Conservation (phyloP, 495 filamentous ascomycete genomes). For the Xylaria venustula region DNA sequence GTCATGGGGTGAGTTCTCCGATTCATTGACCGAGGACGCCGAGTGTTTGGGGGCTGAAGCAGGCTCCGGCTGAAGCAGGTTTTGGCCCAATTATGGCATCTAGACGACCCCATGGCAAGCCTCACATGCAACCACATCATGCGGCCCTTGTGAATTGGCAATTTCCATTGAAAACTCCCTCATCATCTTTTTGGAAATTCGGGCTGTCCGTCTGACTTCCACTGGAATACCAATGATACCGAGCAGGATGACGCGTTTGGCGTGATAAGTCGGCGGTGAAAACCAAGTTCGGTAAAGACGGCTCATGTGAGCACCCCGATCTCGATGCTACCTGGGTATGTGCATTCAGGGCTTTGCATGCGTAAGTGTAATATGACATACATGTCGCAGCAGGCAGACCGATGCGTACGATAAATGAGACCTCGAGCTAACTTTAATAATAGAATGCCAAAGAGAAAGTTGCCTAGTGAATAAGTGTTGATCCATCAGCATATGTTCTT, state of each 20-base stretch:
- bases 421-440: too few species aligned
- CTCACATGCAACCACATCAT: background rate
- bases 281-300: too few species aligned
- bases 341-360: too few species aligned
- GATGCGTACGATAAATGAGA: too few species aligned
- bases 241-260: background rate
- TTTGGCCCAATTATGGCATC: background rate
- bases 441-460: too few species aligned
- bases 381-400: too few species aligned
- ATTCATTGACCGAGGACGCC: background rate
- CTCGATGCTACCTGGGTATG: too few species aligned
- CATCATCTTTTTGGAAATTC: background rate
- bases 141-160: background rate
- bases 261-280: background rate
- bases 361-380: too few species aligned
- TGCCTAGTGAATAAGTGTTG: too few species aligned
- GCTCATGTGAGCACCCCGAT: too few species aligned
- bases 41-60: background rate
- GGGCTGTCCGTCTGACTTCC: background rate
- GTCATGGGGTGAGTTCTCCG: background rate
- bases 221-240: background rate
- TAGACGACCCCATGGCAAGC: background rate
- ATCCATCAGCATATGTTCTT: too few species aligned
- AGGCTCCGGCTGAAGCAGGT: background rate
- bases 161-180: constrained; percentile 6